Evolutionary conservation across 768 basidiomycete species (phyloP).

Genomic region (Filobasidium wieringae): DNA sequence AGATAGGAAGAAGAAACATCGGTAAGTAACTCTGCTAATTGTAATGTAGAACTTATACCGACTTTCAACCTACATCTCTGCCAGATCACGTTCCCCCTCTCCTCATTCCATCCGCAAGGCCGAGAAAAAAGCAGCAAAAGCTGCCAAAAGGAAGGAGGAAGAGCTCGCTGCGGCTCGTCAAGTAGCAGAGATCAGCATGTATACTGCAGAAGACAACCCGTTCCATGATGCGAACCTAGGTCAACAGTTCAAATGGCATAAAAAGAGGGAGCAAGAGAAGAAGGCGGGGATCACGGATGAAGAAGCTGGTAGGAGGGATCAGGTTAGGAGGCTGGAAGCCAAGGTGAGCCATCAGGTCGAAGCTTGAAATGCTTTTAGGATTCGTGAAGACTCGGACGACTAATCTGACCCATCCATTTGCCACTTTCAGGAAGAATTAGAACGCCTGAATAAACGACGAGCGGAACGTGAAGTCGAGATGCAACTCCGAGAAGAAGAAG

Average conservation of each 20-base stretch:
- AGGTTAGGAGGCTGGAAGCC: slow-evolving; percentile 69
- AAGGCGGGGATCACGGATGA: slow-evolving; percentile 69
- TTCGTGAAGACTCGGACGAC: no score
- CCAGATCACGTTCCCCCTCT: slow-evolving; percentile 51
- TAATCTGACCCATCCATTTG: neutral
- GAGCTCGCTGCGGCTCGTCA: slow-evolving; percentile 68
- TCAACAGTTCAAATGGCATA: slow-evolving; percentile 97
- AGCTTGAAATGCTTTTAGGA: neutral
- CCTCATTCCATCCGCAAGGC: slow-evolving; percentile 77
- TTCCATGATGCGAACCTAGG: slow-evolving; percentile 95
- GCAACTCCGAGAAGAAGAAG: slow-evolving; percentile 80
- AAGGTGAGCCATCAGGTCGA: slow-evolving; percentile 46
- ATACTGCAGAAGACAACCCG: slow-evolving; percentile 92
- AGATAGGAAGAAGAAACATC: slow-evolving; percentile 38
- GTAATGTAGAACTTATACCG: slow-evolving; percentile 27
- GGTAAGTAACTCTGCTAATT: slow-evolving; percentile 41
- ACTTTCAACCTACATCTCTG: neutral
- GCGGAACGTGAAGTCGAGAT: slow-evolving; percentile 88
- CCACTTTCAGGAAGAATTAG: slow-evolving; percentile 59
- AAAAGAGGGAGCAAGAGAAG: slow-evolving; percentile 91
- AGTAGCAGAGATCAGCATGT: slow-evolving; percentile 80
- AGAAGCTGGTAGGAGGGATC: slow-evolving; percentile 70
- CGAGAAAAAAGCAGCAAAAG: slow-evolving; percentile 76
- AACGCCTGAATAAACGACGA: slow-evolving; percentile 73
- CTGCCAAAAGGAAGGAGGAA: slow-evolving; percentile 32